A percentile compares a stretch with the other conserved stretches of the same genome.
These are phyloP conservation scores for Curvularia spicifera DNA, from an alignment of 2,329 filamentous ascomycete genomes.

Conservation along the genomic window DNA sequence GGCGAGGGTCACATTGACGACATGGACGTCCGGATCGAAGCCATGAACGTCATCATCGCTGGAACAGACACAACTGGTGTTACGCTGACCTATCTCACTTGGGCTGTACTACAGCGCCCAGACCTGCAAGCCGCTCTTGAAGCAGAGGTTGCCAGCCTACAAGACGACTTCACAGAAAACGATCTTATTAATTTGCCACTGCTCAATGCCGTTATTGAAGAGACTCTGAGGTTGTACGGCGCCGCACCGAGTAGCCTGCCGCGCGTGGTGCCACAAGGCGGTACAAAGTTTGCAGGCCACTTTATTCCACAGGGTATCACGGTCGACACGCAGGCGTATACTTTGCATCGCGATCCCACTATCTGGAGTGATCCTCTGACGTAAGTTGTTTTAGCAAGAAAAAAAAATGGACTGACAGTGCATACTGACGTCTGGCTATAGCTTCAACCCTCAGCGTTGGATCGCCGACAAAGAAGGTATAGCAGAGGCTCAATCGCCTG, in stretches of 20 bases:
- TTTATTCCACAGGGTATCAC: slow-evolving; percentile 49
- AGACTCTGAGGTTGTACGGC: slow-evolving; percentile 49
- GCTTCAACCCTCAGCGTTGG: slow-evolving; percentile 47
- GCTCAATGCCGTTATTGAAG: slow-evolving; percentile 50
- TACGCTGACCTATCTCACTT: slow-evolving; percentile 45
- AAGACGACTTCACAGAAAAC: slow-evolving; percentile 33
- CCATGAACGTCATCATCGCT: slow-evolving; percentile 45
- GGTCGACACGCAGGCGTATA: slow-evolving; percentile 51
- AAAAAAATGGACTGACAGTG: not conserved
- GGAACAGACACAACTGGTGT: slow-evolving; percentile 47
- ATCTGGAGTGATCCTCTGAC: slow-evolving; percentile 36
- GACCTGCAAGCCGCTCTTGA: slow-evolving; percentile 30
- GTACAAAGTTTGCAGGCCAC: slow-evolving; percentile 42
- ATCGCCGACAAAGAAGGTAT: slow-evolving; percentile 30
- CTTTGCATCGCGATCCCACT: slow-evolving; percentile 47
- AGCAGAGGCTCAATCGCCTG: slow-evolving; percentile 34
- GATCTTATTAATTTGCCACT: slow-evolving; percentile 45
- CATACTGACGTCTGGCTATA: slow-evolving; percentile 16
- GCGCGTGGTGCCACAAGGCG: slow-evolving; percentile 48
- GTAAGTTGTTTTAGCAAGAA: slow-evolving; percentile 21
- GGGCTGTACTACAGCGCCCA: slow-evolving; percentile 38
- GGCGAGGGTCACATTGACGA: slow-evolving; percentile 40
- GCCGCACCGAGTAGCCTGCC: slow-evolving; percentile 47
- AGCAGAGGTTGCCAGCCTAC: slow-evolving; percentile 29
- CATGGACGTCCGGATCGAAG: slow-evolving; percentile 43